Conservation (phyloP, 1,284 basidiomycete genomes). For the Ganoderma boninense region DNA sequence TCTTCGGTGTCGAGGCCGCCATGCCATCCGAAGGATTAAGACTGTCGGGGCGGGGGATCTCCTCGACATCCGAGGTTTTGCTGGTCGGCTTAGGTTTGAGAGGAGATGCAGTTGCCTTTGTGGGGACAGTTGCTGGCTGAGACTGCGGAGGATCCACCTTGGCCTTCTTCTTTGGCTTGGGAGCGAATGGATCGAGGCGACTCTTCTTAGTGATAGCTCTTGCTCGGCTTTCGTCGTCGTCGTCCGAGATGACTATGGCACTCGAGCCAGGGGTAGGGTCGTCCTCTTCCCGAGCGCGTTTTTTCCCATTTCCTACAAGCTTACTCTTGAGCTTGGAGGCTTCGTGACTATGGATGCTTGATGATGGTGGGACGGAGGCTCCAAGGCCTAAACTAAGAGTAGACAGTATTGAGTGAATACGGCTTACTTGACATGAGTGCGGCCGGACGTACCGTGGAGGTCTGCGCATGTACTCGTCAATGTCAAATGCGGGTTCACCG, state of each 20-base stretch:
- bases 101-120: neutral
- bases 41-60: neutral
- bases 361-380: slow-evolving; percentile 59
- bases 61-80: slow-evolving; percentile 7
- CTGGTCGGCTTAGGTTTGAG: neutral
- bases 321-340: slow-evolving; percentile 64
- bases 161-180: slow-evolving; percentile 40
- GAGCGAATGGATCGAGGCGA: slow-evolving; percentile 63
- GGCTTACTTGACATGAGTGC: neutral
- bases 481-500: slow-evolving; percentile 57
- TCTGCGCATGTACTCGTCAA: slow-evolving; percentile 69
- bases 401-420: neutral
- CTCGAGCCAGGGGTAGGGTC: slow-evolving; percentile 20
- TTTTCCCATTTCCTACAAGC: slow-evolving; percentile 59
- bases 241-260: slow-evolving; percentile 41
- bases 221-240: slow-evolving; percentile 64
- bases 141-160: slow-evolving; percentile 6
- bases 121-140: neutral
- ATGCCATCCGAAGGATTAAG: slow-evolving; percentile 40
- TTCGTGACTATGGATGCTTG: slow-evolving; percentile 52
- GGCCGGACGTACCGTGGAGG: slow-evolving; percentile 65
- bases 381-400: slow-evolving; percentile 72
- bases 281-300: slow-evolving; percentile 46
- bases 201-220: slow-evolving; percentile 64
- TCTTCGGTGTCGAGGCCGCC: slow-evolving; percentile 48